Percentiles rank a stretch among this genome's conserved stretches.
These are phyloP conservation scores for Phytophthora melonis DNA, from an alignment of 352 stramenopile species.

Conservation along the genomic window DNA sequence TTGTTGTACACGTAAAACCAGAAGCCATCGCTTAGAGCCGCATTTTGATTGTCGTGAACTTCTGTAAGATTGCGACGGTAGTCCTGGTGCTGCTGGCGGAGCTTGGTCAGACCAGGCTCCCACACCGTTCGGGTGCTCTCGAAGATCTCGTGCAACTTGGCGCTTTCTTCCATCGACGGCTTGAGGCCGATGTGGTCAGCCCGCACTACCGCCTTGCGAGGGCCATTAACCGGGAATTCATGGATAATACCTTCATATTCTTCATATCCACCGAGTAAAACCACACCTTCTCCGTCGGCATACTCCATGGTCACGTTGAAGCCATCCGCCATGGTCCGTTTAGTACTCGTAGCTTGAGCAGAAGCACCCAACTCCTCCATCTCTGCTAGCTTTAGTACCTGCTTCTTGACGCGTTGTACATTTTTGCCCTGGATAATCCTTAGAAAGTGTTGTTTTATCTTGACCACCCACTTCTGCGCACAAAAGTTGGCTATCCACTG, in stretches of 20 bases:
- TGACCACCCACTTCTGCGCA: not conserved
- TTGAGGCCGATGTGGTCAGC: slow-evolving; percentile 2
- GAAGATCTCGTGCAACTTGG: not conserved
- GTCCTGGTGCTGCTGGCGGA: not conserved
- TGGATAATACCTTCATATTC: not conserved
- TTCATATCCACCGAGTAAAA: not conserved
- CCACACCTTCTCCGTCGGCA: not conserved
- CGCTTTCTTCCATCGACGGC: slow-evolving; percentile 1
- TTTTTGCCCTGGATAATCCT: not conserved
- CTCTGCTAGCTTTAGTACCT: not conserved
- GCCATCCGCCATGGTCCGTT: not conserved
- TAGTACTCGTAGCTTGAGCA: not conserved
- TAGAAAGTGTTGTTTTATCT: not conserved
- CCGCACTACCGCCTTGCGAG: not conserved
- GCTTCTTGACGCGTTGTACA: not conserved
- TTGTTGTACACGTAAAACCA: slow-evolving; percentile 55
- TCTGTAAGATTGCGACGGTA: slow-evolving; percentile 1
- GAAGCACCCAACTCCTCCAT: not conserved
- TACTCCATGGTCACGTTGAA: slow-evolving; percentile 2
- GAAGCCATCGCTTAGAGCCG: slow-evolving; percentile 41
- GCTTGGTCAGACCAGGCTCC: not conserved
- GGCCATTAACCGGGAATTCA: not conserved
- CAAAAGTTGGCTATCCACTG: not conserved
- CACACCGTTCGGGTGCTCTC: not conserved
- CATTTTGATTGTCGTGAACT: not conserved